phyloP scores from a whole-genome alignment of 805 yeast species.

The Saccharomycopsis vini region DNA sequence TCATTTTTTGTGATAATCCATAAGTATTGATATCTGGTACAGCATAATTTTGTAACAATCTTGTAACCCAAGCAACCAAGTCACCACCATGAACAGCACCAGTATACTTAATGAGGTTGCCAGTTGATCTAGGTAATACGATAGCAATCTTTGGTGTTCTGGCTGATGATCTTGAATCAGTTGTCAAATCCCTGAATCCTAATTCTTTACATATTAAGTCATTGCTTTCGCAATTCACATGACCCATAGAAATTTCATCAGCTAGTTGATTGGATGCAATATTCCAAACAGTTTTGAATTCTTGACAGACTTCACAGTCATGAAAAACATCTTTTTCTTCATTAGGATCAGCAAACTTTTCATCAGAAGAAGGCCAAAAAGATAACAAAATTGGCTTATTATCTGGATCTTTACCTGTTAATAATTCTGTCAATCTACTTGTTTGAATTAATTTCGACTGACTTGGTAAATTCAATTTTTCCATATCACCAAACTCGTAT shows the following conservation, averaged over 20 bases:
- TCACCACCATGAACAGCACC: constrained; percentile 24
- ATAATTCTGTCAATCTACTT: constrained; percentile 36
- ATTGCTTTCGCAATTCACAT: constrained; percentile 50
- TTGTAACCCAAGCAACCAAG: constrained; percentile 35
- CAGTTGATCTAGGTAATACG: constrained; percentile 44
- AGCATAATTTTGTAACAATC: constrained; percentile 39
- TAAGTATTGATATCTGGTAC: constrained; percentile 27
- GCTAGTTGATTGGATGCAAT: constrained; percentile 41
- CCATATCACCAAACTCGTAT: constrained; percentile 34
- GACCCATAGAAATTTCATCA: constrained; percentile 36
- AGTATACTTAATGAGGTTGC: constrained; percentile 38
- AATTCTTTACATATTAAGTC: constrained; percentile 43
- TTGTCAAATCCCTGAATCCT: constrained; percentile 32
- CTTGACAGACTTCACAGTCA: constrained; percentile 41
- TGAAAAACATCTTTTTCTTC: constrained; percentile 32
- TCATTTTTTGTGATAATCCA: constrained; percentile 21
- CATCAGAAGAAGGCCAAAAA: constrained; percentile 53
- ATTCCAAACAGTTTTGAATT: constrained; percentile 50
- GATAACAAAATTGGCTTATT: constrained; percentile 47
- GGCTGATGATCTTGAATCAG: constrained; percentile 17
- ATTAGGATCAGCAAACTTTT: constrained; percentile 27
- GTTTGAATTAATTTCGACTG: constrained; percentile 33
- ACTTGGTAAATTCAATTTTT: constrained; percentile 31
- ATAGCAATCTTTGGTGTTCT: constrained; percentile 36
- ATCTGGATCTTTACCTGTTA: constrained; percentile 39